phyloP scores from a whole-genome alignment of 2,329 filamentous ascomycete genomes.

The Plenodomus biglobosus region DNA sequence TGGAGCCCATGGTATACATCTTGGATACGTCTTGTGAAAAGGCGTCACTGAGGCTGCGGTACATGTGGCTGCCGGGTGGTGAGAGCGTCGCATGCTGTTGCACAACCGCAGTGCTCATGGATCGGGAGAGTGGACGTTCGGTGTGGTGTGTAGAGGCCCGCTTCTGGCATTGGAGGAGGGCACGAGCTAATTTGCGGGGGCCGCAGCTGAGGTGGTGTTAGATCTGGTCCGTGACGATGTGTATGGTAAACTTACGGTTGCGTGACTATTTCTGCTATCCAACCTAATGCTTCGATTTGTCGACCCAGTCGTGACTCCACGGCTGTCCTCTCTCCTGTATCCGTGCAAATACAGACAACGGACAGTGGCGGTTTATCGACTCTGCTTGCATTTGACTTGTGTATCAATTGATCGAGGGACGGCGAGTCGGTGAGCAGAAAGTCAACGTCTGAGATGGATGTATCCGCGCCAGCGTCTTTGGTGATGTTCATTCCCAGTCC shows the following conservation, averaged over 20 bases:
- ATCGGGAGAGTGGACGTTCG: slow-evolving; percentile 21
- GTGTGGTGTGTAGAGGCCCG: slow-evolving; percentile 16
- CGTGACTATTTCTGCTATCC: slow-evolving; percentile 29
- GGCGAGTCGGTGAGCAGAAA: slow-evolving; percentile 32
- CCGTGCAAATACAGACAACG: slow-evolving; percentile 34
- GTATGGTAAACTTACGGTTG: slow-evolving; percentile 26
- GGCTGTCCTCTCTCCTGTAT: slow-evolving; percentile 29
- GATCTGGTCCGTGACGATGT: not conserved
- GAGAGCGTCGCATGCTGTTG: slow-evolving; percentile 16
- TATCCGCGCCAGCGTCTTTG: slow-evolving; percentile 12
- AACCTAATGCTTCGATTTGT: slow-evolving; percentile 28
- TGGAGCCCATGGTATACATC: slow-evolving; percentile 5
- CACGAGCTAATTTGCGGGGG: slow-evolving; percentile 29
- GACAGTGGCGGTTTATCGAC: slow-evolving; percentile 18
- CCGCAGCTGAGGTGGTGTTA: slow-evolving; percentile 21
- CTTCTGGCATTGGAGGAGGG: slow-evolving; percentile 26
- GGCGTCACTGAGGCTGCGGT: slow-evolving; percentile 30
- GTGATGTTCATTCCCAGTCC: slow-evolving; percentile 27
- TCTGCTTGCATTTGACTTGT: slow-evolving; percentile 15
- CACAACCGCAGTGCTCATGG: slow-evolving; percentile 12
- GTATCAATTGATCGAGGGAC: slow-evolving; percentile 25
- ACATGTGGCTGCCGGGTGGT: slow-evolving; percentile 11
- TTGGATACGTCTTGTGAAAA: slow-evolving; percentile 7
- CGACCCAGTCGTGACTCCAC: slow-evolving; percentile 24
- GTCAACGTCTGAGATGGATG: slow-evolving; percentile 17